A percentile compares a stretch with the other conserved stretches of the same genome.
phyloP scores from a whole-genome alignment of 805 yeast genomes.

The Candida koratica region DNA sequence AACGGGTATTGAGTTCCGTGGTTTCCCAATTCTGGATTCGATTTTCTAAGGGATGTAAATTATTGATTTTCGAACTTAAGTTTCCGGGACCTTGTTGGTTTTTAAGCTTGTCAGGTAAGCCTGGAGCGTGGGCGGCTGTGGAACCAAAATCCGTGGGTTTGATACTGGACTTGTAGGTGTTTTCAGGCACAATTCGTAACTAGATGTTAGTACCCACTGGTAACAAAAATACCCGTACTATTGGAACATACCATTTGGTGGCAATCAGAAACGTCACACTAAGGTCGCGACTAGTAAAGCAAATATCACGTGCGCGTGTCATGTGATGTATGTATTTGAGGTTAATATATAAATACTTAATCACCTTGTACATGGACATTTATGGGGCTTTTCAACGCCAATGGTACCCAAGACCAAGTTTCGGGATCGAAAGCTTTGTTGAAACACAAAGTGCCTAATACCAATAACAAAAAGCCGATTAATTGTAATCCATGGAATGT shows the following conservation, averaged over 20 bases:
- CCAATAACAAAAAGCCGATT: constrained; percentile 58
- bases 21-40: constrained; percentile 78
- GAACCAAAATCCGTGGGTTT: constrained; percentile 50
- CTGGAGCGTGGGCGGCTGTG: constrained; percentile 63
- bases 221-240: too few relatives aligned
- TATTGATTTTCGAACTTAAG: constrained; percentile 59
- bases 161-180: constrained; percentile 42
- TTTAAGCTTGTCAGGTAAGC: constrained; percentile 65
- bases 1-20: constrained; percentile 61
- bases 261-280: too few relatives aligned
- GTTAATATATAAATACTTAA: too few relatives aligned
- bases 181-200: constrained; percentile 52
- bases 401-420: constrained; percentile 45
- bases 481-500: constrained; percentile 57
- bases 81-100: constrained; percentile 61
- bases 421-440: constrained; percentile 64
- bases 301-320: too few relatives aligned
- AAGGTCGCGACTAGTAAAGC: too few relatives aligned
- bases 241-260: too few relatives aligned
- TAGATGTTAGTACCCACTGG: constrained; percentile 1
- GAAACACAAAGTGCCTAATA: constrained; percentile 69
- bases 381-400: too few relatives aligned
- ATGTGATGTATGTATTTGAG: too few relatives aligned
- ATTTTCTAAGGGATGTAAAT: constrained; percentile 81
- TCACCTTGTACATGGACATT: too few relatives aligned